Base-by-base conservation (phyloP, 768 basidiomycete species). In the Rhodosporidiobolus sp. region DNA sequence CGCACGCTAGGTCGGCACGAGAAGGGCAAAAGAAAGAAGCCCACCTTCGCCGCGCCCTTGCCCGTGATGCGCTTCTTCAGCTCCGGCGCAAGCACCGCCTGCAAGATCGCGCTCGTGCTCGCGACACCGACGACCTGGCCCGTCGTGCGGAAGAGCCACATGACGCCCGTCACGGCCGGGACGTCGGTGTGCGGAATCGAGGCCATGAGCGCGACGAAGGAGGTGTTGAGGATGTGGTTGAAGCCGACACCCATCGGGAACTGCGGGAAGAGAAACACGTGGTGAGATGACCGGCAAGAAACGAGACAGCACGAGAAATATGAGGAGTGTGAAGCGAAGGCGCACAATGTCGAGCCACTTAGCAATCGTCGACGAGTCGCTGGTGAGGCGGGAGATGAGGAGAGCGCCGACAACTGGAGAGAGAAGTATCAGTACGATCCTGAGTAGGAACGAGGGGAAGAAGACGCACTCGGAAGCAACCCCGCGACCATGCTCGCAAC, bases 71-170 rank as follows among this genome's bases (percentile, higher is more conserved):
- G 85, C 73, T 85, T 81, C 66, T 86, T 85, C 65, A 98, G 83
- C 78, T 90, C 87, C 61, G 83, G 81, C 28, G 88, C 81, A 50
- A 98, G 84, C 48, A 94, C 84, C 16, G 86, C 86, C 82, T 97
- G 95, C 48, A 94, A 82, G 50, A 97, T 81, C 0, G 92, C 89
- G 48, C 92, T 89, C 76, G 89, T 88, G 52, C 93, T 83, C 77
- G 91, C 90, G 65, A 98, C 95, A 45, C 95, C 95, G 64, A 95
- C 85, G 26, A 95, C 94, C 83, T 97, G 95, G 7, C 94, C 95
- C 54, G 95, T 84, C 91, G 93, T 55, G 46, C 75, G 55, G 84
- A 94, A 95, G 54, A 95, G 84, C 82, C 96, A 96, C 38, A 60
- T 52, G 2, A 56, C 57, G 28, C 67, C 75, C 11, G 56, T 58